Percentiles rank a stretch among this genome's conserved stretches.
Conservation (phyloP, 441 rosid species). For the Erodium moschatum region DNA sequence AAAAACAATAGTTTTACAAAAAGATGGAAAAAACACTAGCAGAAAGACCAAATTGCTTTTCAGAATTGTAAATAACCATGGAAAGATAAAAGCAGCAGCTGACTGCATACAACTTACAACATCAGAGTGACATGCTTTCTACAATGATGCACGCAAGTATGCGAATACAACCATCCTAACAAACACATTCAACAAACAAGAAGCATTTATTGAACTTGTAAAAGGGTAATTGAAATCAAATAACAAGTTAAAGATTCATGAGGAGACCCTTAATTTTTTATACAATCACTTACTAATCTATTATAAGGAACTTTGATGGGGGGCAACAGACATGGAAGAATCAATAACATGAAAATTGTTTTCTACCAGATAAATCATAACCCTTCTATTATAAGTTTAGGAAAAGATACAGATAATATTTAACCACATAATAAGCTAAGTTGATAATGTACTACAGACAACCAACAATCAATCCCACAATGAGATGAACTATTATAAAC, state of each 20-base stretch:
- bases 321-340: background rate
- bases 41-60: too few relatives aligned
- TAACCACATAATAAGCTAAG: too few relatives aligned
- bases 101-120: background rate
- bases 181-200: too few relatives aligned
- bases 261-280: background rate
- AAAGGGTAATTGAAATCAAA: background rate
- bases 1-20: too few relatives aligned
- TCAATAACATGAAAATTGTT: background rate
- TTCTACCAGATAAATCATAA: background rate
- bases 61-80: background rate
- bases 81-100: background rate
- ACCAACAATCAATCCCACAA: too few relatives aligned
- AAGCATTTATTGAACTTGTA: background rate
- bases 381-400: background rate
- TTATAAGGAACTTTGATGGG: background rate
- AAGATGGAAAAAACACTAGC: background rate
- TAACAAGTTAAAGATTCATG: background rate
- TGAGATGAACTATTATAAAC: too few relatives aligned
- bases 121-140: too few relatives aligned
- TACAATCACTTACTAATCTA: background rate
- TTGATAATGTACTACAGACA: too few relatives aligned
- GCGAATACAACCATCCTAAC: too few relatives aligned
- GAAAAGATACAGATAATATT: background rate
- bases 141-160: too few relatives aligned